Base-by-base conservation (phyloP, 805 yeast genomes). In the Lipomyces starkeyi region DNA sequence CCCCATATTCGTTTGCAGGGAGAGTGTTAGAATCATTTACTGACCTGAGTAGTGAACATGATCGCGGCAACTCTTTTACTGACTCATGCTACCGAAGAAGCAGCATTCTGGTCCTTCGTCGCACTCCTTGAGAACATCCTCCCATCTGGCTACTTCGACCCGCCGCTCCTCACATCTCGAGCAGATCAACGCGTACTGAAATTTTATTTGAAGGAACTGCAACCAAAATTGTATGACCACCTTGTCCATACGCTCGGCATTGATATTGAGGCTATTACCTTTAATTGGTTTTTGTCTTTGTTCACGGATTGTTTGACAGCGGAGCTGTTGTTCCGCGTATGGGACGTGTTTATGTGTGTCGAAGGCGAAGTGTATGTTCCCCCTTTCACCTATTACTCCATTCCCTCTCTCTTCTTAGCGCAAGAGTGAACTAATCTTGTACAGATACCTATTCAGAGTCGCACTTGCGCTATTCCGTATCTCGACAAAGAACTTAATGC, bases 271-370 rank as follows among this genome's bases (percentile, higher is more conserved):
- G 80, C 84, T 20, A 80, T 86, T 29, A 81, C 87, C 13, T 80
- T 85, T 73, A 84, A 84, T 67, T 86, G 89, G 89, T 85, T 87
- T 79, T 78, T 86, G 17, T 80, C 86, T 9, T 75, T 87, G 37
- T 86, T 85, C 73, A 83, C 86, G 0, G 88, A 81, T 58, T 80
- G 85, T 47, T 73, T 85, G n/a, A 83, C 85, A 0, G 78, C 84
- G 1, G 87, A 86, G 40, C 78, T 83, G 1, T 81, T 87, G 77
- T 83, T 85, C 74, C 79, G 84, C 59, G 75, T 86, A 8, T 83
- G 87, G 81, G 89, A 86, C 73, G 77, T 79, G 49, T 78, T 81
- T 22, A 73, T 86, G 59, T 79, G 83, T 74, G 74, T 81, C 27
- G 81, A 78, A 17, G 83, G 84, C 3, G 81, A 78, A 58, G 75